phyloP scores from a whole-genome alignment of 768 basidiomycete genomes.

The Macrocybe gigantea region DNA sequence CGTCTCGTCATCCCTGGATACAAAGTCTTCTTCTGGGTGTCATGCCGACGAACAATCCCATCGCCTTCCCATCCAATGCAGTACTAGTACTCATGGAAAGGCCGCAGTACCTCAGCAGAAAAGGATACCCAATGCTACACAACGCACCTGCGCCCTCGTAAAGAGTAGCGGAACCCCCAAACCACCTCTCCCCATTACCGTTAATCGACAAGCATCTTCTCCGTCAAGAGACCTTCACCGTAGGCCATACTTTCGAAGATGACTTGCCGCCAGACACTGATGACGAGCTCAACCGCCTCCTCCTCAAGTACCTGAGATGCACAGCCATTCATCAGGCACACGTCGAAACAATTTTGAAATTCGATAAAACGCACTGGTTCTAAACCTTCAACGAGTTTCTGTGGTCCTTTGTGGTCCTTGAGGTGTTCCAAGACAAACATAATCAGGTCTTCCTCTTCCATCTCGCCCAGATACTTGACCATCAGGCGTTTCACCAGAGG shows the following conservation, averaged over 20 bases:
- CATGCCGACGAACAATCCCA: slow-evolving; percentile 13
- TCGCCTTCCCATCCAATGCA: slow-evolving; percentile 18
- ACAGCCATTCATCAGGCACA: not conserved
- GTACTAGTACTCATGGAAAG: slow-evolving; percentile 25
- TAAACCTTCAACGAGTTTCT: slow-evolving; percentile 82
- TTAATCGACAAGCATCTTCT: slow-evolving; percentile 76
- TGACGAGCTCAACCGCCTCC: slow-evolving; percentile 76
- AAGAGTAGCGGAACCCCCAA: slow-evolving; percentile 23
- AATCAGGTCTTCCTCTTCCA: slow-evolving; percentile 90
- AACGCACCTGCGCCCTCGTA: slow-evolving; percentile 55
- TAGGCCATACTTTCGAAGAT: slow-evolving; percentile 96
- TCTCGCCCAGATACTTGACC: slow-evolving; percentile 83
- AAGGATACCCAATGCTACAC: slow-evolving; percentile 40
- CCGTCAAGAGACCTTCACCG: slow-evolving; percentile 83
- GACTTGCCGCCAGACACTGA: slow-evolving; percentile 84
- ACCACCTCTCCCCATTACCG: slow-evolving; percentile 12
- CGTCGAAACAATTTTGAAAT: not conserved
- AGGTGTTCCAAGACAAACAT: slow-evolving; percentile 93
- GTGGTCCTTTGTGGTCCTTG: slow-evolving; percentile 83
- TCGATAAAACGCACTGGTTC: slow-evolving; percentile 67
- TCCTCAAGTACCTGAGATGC: slow-evolving; percentile 78
- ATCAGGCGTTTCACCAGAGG: slow-evolving; percentile 79
- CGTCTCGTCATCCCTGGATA: slow-evolving; percentile 24
- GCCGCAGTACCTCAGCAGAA: slow-evolving; percentile 38
- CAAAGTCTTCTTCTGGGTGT: slow-evolving; percentile 12